Evolutionary conservation across 768 basidiomycete genomes (phyloP), one percentile per base, ranked within the genome.

Genomic region (Amanita rubescens): DNA sequence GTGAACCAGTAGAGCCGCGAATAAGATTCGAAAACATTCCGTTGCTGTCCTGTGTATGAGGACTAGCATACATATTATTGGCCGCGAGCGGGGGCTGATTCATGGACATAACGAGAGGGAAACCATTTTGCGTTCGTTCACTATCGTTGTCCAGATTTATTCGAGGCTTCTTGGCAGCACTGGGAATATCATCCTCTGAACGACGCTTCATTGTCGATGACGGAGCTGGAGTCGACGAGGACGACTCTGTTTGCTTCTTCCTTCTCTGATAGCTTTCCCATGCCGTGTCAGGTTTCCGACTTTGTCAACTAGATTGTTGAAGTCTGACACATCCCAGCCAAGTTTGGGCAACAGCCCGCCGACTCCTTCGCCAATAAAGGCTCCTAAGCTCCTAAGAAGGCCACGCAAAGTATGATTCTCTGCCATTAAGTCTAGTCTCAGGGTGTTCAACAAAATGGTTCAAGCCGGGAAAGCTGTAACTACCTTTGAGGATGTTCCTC

Each of bases 231-330:
- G 73, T 73, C 0, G 44, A 33, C 8, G 51, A 52, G 62, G 59
- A 55, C 14, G 32, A 45, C 1, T 30, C 14, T 17, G 35, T 32
- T 33, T 32, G 47, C 20, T 76, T 77, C 66, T 85, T 94, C 59
- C 91, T 81, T 4, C 76, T 60, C 57, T 90, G 85, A 62, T 86
- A 94, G 49, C 90, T 85, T 63, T 95, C 93, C 77, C 87, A 92
- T 33, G 92, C 93, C 1, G 91, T 93, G 63, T 95, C 94, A 0
- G n/a, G 92, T 94, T 70, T 96, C 94, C 0, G 87, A 81, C 60
- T 83, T n/a, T 84, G 68, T 88, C 91, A 57, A 95, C 72, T 58
- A 85, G 89, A 46, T 79, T 81, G 57, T 87, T 84, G 65, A 94
- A 93, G 62, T 90, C 87, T 42, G 78, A 72, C 62, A 80, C 62